Evolutionary conservation across 108 stramenopile genomes (phyloP).

Genomic region (Cyclotella kingstonii): DNA sequence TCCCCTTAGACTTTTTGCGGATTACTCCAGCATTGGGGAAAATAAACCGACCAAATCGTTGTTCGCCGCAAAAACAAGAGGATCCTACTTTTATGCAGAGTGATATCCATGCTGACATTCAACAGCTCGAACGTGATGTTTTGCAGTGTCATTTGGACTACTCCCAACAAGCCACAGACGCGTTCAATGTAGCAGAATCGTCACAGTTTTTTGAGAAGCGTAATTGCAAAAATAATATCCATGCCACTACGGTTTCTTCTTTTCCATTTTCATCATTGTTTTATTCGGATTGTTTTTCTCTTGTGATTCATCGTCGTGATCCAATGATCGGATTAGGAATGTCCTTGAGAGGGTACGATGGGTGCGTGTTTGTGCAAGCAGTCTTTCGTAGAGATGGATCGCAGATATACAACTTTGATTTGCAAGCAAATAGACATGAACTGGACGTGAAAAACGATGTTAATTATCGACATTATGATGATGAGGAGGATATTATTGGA

Average conservation of each 20-base stretch:
- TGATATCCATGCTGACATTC: conserved; percentile 7
- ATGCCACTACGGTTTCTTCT: not conserved
- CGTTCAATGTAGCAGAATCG: not conserved
- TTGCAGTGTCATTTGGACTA: conserved; percentile 23
- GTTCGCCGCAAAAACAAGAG: not conserved
- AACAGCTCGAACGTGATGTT: conserved; percentile 18
- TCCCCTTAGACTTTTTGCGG: conserved; percentile 19
- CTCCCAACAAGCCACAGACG: not conserved
- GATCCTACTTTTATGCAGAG: not conserved
- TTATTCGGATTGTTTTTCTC: conserved; percentile 13
- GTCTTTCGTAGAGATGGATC: conserved; percentile 35
- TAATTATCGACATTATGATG: too few species aligned
- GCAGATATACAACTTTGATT: conserved; percentile 16
- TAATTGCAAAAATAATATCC: not conserved
- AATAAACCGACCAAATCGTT: conserved; percentile 5
- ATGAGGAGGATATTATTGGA: not conserved
- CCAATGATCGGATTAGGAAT: conserved; percentile 62
- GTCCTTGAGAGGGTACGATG: conserved; percentile 52
- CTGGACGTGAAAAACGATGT: too few species aligned
- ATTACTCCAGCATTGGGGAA: conserved; percentile 26
- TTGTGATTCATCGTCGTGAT: conserved; percentile 43
- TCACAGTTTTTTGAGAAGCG: conserved; percentile 7
- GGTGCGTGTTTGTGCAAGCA: conserved; percentile 51
- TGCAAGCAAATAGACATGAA: too few species aligned
- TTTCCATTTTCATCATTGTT: conserved; percentile 6